These are phyloP conservation scores for Herpetomonas samuelpessoai DNA, from an alignment of 208 protist genomes.

Conservation along the genomic window DNA sequence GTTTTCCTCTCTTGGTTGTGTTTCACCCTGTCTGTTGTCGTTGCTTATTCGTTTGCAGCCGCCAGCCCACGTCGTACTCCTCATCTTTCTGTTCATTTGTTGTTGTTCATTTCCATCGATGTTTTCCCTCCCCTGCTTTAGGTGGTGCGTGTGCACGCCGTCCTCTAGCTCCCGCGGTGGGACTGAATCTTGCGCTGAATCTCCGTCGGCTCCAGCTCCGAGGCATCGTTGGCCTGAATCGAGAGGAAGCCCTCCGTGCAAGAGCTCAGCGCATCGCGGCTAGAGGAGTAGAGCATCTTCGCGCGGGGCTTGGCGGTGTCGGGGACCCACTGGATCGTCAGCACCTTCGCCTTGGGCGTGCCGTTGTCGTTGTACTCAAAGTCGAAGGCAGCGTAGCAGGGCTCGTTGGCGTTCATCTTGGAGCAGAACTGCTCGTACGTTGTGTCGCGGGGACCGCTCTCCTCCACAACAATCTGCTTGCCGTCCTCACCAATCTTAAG, in stretches of 20 bases:
- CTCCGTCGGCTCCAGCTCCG: constrained; percentile 58
- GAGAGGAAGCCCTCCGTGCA: constrained; percentile 79
- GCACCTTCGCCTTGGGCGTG: constrained; percentile 78
- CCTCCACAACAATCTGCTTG: constrained; percentile 76
- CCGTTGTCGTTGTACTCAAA: constrained; percentile 77
- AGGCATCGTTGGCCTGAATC: constrained; percentile 83
- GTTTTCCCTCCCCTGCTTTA: too few species aligned
- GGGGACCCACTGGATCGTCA: constrained; percentile 88
- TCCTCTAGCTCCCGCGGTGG: constrained; percentile 30
- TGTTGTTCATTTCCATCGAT: too few species aligned
- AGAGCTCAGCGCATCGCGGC: constrained; percentile 68
- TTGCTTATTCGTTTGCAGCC: constrained; percentile 11
- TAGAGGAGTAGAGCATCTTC: constrained; percentile 90
- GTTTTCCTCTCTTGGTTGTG: constrained; percentile 11
- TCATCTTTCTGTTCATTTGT: constrained; percentile 1
- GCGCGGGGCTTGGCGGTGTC: constrained; percentile 67
- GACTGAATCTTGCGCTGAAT: constrained; percentile 47
- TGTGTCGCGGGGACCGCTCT: constrained; percentile 35
- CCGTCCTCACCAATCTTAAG: constrained; percentile 80
- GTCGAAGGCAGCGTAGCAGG: constrained; percentile 92
- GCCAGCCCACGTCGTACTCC: too few species aligned
- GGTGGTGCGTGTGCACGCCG: too few species aligned
- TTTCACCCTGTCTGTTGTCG: constrained; percentile 9
- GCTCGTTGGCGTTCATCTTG: constrained; percentile 58
- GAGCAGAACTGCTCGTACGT: constrained; percentile 79